Percentiles rank a stretch among this genome's conserved stretches.
Evolutionary conservation across 768 basidiomycete species (phyloP).

Genomic region (Boletus sp.): DNA sequence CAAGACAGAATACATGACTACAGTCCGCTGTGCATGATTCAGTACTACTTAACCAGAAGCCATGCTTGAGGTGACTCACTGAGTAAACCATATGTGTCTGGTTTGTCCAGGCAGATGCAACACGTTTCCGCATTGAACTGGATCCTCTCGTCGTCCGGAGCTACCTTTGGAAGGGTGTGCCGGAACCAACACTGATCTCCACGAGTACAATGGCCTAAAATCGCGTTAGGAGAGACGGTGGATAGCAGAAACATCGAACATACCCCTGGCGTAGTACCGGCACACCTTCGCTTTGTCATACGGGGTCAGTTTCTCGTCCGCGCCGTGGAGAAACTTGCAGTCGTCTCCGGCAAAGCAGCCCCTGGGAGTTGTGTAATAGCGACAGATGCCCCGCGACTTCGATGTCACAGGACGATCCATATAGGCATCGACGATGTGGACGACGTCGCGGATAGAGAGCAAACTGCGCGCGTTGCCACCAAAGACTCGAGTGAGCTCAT

Average conservation of each 20-base stretch:
- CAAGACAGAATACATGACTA: slow-evolving; percentile 73
- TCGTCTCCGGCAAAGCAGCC: slow-evolving; percentile 67
- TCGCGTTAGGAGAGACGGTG: background rate
- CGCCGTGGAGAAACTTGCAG: slow-evolving; percentile 78
- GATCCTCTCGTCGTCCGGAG: slow-evolving; percentile 23
- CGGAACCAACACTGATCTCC: slow-evolving; percentile 76
- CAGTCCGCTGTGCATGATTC: slow-evolving; percentile 52
- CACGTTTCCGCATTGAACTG: slow-evolving; percentile 49
- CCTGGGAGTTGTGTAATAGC: slow-evolving; percentile 56
- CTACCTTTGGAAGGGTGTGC: slow-evolving; percentile 39
- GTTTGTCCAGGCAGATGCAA: slow-evolving; percentile 73
- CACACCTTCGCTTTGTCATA: slow-evolving; percentile 73
- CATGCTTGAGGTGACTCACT: slow-evolving; percentile 37
- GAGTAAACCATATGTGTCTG: slow-evolving; percentile 64
- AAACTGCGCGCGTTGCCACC: background rate
- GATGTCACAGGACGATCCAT: slow-evolving; percentile 62
- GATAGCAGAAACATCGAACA: slow-evolving; percentile 3
- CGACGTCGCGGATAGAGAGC: slow-evolving; percentile 2
- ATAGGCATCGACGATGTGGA: slow-evolving; percentile 19
- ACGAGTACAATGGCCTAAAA: slow-evolving; percentile 63
- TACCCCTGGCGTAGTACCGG: slow-evolving; percentile 59
- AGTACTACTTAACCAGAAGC: slow-evolving; percentile 1
- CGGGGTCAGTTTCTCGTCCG: slow-evolving; percentile 51
- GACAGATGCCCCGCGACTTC: slow-evolving; percentile 68
- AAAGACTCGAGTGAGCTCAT: background rate